These are phyloP conservation scores for Porphyrellus cyaneotinctus DNA, from an alignment of 768 basidiomycete genomes.

Conservation along the genomic window DNA sequence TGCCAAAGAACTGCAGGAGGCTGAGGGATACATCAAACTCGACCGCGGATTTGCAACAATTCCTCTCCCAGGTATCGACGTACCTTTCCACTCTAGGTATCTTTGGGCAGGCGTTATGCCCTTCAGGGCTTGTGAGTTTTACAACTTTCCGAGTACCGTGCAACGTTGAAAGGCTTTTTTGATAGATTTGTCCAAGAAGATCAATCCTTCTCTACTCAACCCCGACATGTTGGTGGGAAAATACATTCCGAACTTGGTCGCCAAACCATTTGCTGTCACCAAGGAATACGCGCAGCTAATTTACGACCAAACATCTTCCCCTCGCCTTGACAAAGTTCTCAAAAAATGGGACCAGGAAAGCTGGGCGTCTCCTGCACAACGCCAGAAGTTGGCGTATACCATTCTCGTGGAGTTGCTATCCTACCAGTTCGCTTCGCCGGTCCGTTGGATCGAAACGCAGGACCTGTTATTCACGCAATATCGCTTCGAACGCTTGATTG, in stretches of 20 bases:
- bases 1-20: conserved; percentile 72
- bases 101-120: conserved; percentile 98
- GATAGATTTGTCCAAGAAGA: conserved; percentile 94
- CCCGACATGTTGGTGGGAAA: conserved; percentile 92
- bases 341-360: conserved; percentile 88
- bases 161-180: background rate
- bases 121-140: conserved; percentile 87
- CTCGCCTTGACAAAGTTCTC: conserved; percentile 91
- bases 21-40: conserved; percentile 86
- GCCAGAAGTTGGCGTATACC: conserved; percentile 91
- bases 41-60: conserved; percentile 97
- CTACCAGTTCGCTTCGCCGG: conserved; percentile 97
- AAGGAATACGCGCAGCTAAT: conserved; percentile 91
- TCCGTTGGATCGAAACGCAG: conserved; percentile 99
- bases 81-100: conserved; percentile 99
- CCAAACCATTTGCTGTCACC: conserved; percentile 78
- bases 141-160: background rate
- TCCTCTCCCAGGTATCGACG: conserved; percentile 94
- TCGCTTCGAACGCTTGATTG: conserved; percentile 90
- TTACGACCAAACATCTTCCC: conserved; percentile 95
- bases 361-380: conserved; percentile 78
- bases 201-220: conserved; percentile 85
- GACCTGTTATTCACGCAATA: conserved; percentile 86
- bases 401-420: conserved; percentile 96
- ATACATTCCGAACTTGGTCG: conserved; percentile 97